Evolutionary conservation across 2,329 filamentous ascomycete species (phyloP).

Genomic region (Penicillium rolfsii): DNA sequence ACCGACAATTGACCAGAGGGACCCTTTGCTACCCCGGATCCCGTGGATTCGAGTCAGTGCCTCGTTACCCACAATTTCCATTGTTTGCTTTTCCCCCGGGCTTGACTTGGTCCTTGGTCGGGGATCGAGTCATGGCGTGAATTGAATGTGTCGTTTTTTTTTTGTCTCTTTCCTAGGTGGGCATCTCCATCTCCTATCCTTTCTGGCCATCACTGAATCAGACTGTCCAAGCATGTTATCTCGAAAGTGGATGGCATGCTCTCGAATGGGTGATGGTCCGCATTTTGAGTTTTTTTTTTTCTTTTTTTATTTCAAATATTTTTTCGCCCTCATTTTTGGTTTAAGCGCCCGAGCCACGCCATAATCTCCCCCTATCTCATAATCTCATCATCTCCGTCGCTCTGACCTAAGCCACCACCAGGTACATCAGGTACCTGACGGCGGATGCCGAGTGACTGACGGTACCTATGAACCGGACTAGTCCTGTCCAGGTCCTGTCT

Average conservation of each 20-base stretch:
- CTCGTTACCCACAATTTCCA: background rate
- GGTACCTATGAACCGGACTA: background rate
- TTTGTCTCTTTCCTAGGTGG: background rate
- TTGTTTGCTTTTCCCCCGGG: background rate
- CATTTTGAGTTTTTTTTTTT: background rate
- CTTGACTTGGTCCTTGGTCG: background rate
- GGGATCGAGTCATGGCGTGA: background rate
- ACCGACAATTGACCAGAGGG: background rate
- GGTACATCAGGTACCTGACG: background rate
- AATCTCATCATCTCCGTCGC: background rate
- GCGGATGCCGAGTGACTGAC: no score
- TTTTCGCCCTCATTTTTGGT: slow-evolving; percentile 12
- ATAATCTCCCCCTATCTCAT: slow-evolving; percentile 5
- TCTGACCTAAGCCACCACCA: background rate
- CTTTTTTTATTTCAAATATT: background rate
- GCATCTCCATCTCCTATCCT: background rate
- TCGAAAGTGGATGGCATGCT: background rate
- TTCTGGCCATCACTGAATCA: background rate
- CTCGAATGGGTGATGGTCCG: background rate
- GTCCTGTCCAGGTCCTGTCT: background rate
- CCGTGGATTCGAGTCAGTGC: background rate
- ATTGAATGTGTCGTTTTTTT: background rate
- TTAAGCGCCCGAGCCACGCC: slow-evolving; percentile 32
- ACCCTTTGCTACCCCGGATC: background rate
- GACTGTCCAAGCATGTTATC: background rate